Conservation (phyloP, 768 basidiomycete species). For the Tricholoma terreum region DNA sequence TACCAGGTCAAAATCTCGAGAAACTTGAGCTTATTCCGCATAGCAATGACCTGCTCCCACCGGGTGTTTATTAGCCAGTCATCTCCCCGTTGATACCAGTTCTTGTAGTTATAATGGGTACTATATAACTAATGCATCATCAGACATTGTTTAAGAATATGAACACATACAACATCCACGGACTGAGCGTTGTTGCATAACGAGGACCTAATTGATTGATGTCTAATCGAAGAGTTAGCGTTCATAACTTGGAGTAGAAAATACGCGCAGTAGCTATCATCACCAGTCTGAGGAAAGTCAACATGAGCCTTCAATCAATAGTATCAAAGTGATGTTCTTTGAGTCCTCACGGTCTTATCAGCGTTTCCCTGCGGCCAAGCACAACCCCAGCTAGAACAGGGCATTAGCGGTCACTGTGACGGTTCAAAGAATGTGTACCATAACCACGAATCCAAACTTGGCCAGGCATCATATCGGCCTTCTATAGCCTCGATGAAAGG, state of each 20-base stretch:
- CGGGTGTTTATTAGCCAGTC: conserved; percentile 65
- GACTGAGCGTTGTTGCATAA: conserved; percentile 45
- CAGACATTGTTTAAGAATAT: neutral
- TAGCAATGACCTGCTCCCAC: conserved; percentile 66
- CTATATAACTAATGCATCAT: conserved; percentile 34
- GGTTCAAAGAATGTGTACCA: conserved; percentile 31
- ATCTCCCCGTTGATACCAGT: conserved; percentile 63
- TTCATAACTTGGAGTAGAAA: no score
- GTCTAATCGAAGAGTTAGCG: conserved; percentile 27
- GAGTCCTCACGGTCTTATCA: conserved; percentile 37
- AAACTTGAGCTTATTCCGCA: conserved; percentile 51
- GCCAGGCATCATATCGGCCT: conserved; percentile 44
- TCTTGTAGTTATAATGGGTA: conserved; percentile 56
- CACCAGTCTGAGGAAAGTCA: conserved; percentile 31
- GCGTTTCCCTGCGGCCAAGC: conserved; percentile 55
- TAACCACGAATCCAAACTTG: conserved; percentile 46
- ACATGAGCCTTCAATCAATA: no score
- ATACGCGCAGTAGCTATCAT: conserved; percentile 46
- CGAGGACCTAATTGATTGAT: conserved; percentile 39
- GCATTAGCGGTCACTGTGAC: neutral
- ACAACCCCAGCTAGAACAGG: conserved; percentile 48
- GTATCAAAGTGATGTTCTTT: no score
- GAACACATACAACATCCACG: conserved; percentile 43
- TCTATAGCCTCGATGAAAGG: conserved; percentile 57
- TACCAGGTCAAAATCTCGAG: conserved; percentile 73